A percentile compares a stretch with the other conserved stretches of the same genome.
Conservation (phyloP, 2,329 filamentous ascomycete genomes). For the Nemania abortiva region DNA sequence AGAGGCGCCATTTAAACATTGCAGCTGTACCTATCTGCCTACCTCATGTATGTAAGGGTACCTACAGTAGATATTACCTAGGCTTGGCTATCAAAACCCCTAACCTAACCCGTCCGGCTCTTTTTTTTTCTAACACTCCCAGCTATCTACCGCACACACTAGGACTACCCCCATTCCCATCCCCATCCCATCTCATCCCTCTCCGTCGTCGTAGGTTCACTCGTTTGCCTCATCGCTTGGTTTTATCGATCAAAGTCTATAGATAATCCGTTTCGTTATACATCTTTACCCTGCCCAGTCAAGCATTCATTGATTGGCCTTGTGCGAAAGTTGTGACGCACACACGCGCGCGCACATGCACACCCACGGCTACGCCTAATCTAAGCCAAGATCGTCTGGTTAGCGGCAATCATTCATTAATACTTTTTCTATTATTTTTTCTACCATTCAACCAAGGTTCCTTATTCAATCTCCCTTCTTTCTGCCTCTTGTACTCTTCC, state of each 20-base stretch:
- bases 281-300: not conserved
- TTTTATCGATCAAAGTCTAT: not conserved
- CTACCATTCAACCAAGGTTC: not conserved
- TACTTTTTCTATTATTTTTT: constrained; percentile 22
- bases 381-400: constrained; percentile 29
- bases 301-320: not conserved
- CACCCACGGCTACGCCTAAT: constrained; percentile 13
- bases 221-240: not conserved
- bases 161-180: not conserved
- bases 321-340: constrained; percentile 11
- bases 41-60: not conserved
- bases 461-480: not conserved
- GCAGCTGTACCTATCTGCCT: not conserved
- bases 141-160: not conserved
- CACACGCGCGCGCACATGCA: constrained; percentile 8
- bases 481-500: constrained; percentile 14
- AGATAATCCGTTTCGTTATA: not conserved
- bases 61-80: not conserved
- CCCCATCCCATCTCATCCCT: not conserved
- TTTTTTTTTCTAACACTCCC: not conserved
- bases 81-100: not conserved
- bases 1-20: not conserved
- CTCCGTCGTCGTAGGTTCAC: not conserved
- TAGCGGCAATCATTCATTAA: constrained; percentile 29
- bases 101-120: not conserved